Conservation (phyloP, 2,329 filamentous ascomycete species). For the Ophiognomonia clavigignenti-juglandacearum region DNA sequence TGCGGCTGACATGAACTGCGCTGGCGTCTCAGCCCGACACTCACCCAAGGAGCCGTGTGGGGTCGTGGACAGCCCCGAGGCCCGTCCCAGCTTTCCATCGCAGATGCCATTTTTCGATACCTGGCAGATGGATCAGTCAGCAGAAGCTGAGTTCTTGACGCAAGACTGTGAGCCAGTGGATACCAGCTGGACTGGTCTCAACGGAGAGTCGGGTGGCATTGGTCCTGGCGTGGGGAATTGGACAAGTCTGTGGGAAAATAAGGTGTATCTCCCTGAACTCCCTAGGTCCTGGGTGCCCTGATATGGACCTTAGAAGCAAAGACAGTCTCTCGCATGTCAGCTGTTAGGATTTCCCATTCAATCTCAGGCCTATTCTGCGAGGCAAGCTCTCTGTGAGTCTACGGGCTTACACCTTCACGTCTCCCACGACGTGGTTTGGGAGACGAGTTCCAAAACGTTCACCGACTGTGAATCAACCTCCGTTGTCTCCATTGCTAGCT, state of each 20-base stretch:
- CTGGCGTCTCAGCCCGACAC: neutral
- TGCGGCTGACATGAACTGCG: neutral
- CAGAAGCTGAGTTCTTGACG: neutral
- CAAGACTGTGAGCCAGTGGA: neutral
- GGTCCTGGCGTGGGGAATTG: neutral
- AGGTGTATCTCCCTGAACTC: neutral
- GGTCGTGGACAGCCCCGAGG: neutral
- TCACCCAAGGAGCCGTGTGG: neutral
- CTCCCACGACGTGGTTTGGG: too few relatives aligned
- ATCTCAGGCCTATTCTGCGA: too few relatives aligned
- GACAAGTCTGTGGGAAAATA: neutral
- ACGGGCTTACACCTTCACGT: too few relatives aligned
- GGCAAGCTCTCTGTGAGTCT: too few relatives aligned
- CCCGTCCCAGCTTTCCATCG: neutral
- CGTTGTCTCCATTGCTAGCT: too few relatives aligned
- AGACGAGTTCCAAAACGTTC: too few relatives aligned
- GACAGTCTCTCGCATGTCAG: too few relatives aligned
- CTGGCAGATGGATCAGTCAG: neutral
- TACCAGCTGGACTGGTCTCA: neutral
- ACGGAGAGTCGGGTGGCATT: neutral
- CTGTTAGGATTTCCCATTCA: too few relatives aligned
- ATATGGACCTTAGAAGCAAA: too few relatives aligned
- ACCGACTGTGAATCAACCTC: too few relatives aligned
- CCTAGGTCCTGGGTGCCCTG: too few relatives aligned
- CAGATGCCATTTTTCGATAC: neutral